phyloP scores from a whole-genome alignment of 2,329 filamentous ascomycete genomes.

The Trichophyton mentagrophytes region DNA sequence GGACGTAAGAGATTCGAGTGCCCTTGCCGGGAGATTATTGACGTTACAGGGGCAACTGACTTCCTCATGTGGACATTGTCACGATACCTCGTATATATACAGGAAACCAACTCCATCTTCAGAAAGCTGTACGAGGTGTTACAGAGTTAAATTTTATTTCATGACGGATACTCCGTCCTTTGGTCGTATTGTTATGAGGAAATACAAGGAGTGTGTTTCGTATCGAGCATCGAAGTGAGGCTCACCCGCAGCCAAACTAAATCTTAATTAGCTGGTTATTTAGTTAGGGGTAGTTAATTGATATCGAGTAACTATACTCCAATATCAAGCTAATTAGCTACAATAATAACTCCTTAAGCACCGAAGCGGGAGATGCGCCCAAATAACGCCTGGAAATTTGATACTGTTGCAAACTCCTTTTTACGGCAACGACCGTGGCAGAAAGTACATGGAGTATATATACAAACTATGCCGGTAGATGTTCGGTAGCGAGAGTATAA shows the following conservation, averaged over 20 bases:
- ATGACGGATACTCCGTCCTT: background rate
- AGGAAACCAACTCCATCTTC: too few relatives aligned
- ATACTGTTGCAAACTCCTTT: too few relatives aligned
- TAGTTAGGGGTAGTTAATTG: background rate
- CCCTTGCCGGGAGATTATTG: background rate
- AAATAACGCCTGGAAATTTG: too few relatives aligned
- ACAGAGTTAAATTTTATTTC: background rate
- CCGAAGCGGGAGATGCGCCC: too few relatives aligned
- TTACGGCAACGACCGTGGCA: too few relatives aligned
- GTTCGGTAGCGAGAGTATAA: too few relatives aligned
- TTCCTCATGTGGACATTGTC: background rate
- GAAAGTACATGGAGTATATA: too few relatives aligned
- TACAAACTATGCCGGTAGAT: too few relatives aligned
- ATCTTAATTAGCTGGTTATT: background rate
- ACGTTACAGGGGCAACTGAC: background rate
- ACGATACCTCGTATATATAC: background rate
- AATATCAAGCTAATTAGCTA: background rate
- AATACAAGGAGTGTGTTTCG: background rate
- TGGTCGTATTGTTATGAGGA: background rate
- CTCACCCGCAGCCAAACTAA: background rate
- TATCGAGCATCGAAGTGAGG: background rate
- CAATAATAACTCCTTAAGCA: background rate
- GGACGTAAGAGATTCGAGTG: background rate
- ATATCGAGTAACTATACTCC: background rate
- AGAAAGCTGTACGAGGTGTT: background rate